Evolutionary conservation across 495 filamentous ascomycete genomes (phyloP).

Genomic region (Penicillium lividum): DNA sequence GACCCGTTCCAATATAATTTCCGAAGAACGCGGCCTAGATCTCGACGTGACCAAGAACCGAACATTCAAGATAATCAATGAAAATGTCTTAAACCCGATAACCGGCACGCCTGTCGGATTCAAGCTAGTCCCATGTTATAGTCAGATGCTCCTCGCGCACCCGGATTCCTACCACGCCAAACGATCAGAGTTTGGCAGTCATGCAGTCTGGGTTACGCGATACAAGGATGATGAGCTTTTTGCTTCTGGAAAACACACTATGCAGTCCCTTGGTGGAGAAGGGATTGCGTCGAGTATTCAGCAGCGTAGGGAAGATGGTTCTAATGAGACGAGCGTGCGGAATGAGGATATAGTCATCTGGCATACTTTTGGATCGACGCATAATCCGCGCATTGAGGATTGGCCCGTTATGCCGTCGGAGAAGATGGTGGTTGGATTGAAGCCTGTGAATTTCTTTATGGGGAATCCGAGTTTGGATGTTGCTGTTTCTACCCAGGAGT

Average conservation of each 20-base stretch:
- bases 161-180: slow-evolving; percentile 65
- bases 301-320: slow-evolving; percentile 7
- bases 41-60: slow-evolving; percentile 62
- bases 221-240: slow-evolving; percentile 78
- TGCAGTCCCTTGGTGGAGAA: slow-evolving; percentile 67
- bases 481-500: slow-evolving; percentile 24
- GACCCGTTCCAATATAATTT: slow-evolving; percentile 53
- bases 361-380: slow-evolving; percentile 60
- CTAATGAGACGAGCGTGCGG: slow-evolving; percentile 32
- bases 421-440: slow-evolving; percentile 52
- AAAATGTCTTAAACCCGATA: slow-evolving; percentile 62
- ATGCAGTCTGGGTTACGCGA: slow-evolving; percentile 76
- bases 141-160: slow-evolving; percentile 79
- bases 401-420: slow-evolving; percentile 63
- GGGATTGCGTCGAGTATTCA: slow-evolving; percentile 28
- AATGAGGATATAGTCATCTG: slow-evolving; percentile 50
- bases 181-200: slow-evolving; percentile 76
- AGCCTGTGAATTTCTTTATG: slow-evolving; percentile 72
- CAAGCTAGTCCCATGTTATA: slow-evolving; percentile 69
- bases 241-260: slow-evolving; percentile 79
- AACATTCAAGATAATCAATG: slow-evolving; percentile 80
- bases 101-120: slow-evolving; percentile 76
- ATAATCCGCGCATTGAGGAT: slow-evolving; percentile 59
- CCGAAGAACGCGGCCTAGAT: slow-evolving; percentile 61
- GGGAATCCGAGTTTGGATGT: slow-evolving; percentile 59